Percentiles rank a stretch among this genome's conserved stretches.
Conservation (phyloP, 495 filamentous ascomycete genomes). For the Penicillium simplicissimum region DNA sequence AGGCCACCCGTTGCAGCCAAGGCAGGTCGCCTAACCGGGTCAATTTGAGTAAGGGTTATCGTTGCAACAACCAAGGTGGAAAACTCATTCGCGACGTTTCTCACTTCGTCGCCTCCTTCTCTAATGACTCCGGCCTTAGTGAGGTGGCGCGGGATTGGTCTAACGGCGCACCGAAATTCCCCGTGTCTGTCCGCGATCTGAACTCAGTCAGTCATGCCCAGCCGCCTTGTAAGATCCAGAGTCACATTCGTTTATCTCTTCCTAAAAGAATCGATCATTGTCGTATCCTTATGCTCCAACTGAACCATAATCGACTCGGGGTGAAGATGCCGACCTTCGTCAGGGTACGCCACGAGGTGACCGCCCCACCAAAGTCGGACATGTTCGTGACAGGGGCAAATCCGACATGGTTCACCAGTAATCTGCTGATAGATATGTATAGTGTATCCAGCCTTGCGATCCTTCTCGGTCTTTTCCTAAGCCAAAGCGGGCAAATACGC, state of each 20-base stretch:
- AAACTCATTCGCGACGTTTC: neutral
- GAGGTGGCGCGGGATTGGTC: no score
- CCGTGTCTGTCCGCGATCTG: neutral
- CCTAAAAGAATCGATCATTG: neutral
- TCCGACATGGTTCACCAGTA: neutral
- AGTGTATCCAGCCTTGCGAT: no score
- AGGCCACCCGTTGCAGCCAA: neutral
- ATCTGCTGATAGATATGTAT: neutral
- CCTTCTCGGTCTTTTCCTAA: neutral
- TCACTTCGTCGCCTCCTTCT: neutral
- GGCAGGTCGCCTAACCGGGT: neutral
- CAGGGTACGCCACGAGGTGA: neutral
- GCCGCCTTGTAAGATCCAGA: neutral
- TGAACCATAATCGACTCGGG: slow-evolving; percentile 14
- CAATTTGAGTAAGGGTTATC: neutral
- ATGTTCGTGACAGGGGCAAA: neutral
- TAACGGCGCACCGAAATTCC: neutral
- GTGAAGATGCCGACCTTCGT: neutral
- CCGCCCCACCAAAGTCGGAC: slow-evolving; percentile 7
- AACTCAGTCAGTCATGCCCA: no score
- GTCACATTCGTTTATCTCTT: neutral
- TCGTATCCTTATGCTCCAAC: neutral
- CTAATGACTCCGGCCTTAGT: neutral
- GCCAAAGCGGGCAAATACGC: neutral
- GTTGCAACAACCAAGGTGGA: neutral